Percentiles rank a stretch among this genome's conserved stretches.
Conservation (phyloP, 129 eudicot species). For the Helianthus tuberosus region DNA sequence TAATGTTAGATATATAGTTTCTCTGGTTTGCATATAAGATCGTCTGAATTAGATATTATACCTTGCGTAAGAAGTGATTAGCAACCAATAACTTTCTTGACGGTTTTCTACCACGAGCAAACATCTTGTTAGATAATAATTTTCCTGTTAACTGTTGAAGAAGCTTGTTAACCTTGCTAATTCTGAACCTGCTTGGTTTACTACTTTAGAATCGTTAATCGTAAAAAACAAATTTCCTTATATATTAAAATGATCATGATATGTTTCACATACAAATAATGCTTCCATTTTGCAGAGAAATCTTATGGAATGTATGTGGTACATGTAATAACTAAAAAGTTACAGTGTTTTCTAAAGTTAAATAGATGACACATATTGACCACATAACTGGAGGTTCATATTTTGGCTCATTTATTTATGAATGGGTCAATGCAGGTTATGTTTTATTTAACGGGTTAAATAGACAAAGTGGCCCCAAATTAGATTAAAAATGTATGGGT, state of each 20-base stretch:
- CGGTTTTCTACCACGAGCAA: conserved; percentile 98
- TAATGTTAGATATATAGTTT: no score
- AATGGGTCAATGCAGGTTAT: neutral
- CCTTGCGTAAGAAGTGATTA: conserved; percentile 94
- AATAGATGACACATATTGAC: neutral
- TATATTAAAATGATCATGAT: neutral
- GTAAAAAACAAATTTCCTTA: conserved; percentile 28
- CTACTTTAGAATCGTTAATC: conserved; percentile 25
- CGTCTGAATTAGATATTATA: conserved; percentile 31
- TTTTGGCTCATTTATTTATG: neutral
- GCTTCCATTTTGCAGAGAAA: conserved; percentile 96
- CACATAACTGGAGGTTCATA: neutral
- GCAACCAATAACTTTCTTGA: conserved; percentile 62
- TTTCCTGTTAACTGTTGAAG: conserved; percentile 79
- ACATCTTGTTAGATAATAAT: conserved; percentile 80
- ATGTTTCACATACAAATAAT: conserved; percentile 64
- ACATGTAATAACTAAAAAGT: conserved; percentile 47
- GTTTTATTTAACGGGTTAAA: neutral
- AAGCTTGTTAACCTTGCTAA: conserved; percentile 69
- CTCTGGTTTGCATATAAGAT: neutral
- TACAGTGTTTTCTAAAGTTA: neutral
- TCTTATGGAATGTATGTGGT: conserved; percentile 90
- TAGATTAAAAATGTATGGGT: no score
- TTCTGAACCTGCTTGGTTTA: conserved; percentile 60
- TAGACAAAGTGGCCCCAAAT: neutral